A percentile compares a stretch with the other conserved stretches of the same genome.
phyloP scores from a whole-genome alignment of 345 rosid genomes.

The Rhizophora mangle region DNA sequence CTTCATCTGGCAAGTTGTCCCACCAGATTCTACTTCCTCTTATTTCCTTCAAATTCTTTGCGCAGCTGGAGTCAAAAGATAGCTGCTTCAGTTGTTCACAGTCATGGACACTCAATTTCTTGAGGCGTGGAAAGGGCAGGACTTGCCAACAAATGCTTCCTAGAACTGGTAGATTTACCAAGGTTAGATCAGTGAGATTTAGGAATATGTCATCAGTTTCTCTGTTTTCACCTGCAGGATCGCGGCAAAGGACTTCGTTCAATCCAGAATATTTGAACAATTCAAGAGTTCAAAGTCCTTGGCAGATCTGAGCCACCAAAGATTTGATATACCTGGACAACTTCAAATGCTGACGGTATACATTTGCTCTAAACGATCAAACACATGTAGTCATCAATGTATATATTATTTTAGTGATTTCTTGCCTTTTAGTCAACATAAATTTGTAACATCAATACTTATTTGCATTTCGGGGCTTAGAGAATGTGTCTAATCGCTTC shows the following conservation, averaged over 20 bases:
- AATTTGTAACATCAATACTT: no score
- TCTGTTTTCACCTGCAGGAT: background rate
- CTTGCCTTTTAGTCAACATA: no score
- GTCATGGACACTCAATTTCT: background rate
- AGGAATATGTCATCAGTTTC: background rate
- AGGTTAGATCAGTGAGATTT: background rate
- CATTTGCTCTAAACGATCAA: no score
- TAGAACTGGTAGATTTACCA: background rate
- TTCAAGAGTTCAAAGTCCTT: background rate
- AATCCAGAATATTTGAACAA: background rate
- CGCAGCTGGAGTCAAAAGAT: background rate
- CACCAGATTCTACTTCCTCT: slow-evolving; percentile 3
- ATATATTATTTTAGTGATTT: no score
- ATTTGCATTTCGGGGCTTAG: no score
- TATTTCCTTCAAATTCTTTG: background rate
- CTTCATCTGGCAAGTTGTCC: slow-evolving; percentile 1
- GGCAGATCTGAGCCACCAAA: background rate
- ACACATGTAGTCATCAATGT: no score
- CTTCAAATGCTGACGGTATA: background rate
- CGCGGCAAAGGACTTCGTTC: background rate
- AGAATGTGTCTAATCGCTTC: no score
- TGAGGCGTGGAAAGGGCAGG: background rate
- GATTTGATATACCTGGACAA: background rate
- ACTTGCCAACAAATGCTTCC: background rate
- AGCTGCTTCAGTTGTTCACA: background rate